A percentile compares a stretch with the other conserved stretches of the same genome.
Evolutionary conservation across 2,329 filamentous ascomycete genomes (phyloP).

Genomic region (Nemania sp.): DNA sequence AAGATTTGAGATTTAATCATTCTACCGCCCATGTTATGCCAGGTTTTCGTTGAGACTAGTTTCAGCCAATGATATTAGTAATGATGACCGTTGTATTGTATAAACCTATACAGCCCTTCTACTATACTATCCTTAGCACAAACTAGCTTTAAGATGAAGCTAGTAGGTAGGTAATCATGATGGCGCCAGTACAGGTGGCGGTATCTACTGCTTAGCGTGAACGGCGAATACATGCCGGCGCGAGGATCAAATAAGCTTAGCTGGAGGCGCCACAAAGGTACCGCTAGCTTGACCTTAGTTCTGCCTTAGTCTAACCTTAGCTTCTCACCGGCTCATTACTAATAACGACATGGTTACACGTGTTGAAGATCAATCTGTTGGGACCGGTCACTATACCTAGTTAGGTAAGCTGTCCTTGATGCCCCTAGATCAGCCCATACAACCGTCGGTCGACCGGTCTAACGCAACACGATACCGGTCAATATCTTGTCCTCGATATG

Average conservation of each 20-base stretch:
- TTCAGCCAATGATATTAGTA: constrained; percentile 9
- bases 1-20: constrained; percentile 28
- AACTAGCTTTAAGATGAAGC: neutral
- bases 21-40: neutral
- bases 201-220: neutral
- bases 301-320: too few species aligned
- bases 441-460: too few species aligned
- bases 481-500: too few species aligned
- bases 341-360: neutral
- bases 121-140: neutral
- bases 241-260: neutral
- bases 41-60: neutral
- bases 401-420: neutral
- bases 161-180: neutral
- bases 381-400: neutral
- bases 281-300: neutral
- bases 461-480: too few species aligned
- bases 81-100: neutral
- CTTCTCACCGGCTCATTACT: neutral
- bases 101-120: neutral
- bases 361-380: too few species aligned
- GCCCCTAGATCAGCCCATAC: neutral
- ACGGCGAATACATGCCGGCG: neutral
- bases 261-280: neutral
- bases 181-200: neutral